phyloP scores from a whole-genome alignment of 2,329 filamentous ascomycete genomes.

The Trichoderma afroharzianum region DNA sequence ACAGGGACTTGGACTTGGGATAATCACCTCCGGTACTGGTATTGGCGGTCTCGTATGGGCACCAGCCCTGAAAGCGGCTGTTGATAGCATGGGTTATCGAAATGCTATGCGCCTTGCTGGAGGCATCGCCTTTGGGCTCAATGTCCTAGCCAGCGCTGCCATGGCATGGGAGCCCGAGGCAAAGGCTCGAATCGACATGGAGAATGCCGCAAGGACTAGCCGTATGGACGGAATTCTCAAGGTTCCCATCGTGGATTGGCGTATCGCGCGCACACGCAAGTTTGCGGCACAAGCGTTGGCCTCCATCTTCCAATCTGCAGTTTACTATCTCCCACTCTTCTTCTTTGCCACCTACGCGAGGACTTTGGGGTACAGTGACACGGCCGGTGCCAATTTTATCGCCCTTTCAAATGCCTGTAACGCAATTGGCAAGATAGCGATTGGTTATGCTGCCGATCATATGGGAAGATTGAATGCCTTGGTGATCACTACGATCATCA shows the following conservation, averaged over 20 bases:
- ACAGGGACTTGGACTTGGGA: background rate
- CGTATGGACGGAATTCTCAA: background rate
- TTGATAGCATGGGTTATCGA: background rate
- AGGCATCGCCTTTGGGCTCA: background rate
- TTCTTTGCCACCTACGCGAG: constrained; percentile 7
- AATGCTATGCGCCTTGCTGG: constrained; percentile 1
- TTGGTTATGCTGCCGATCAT: constrained; percentile 4
- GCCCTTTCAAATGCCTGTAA: background rate
- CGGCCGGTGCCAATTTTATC: constrained; percentile 8
- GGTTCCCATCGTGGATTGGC: constrained; percentile 1
- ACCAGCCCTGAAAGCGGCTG: background rate
- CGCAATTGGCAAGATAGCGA: background rate
- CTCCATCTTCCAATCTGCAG: constrained; percentile 1
- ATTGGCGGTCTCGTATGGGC: constrained; percentile 8
- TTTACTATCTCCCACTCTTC: constrained; percentile 10
- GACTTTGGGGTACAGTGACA: constrained; percentile 6
- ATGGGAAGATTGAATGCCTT: background rate
- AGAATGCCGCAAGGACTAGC: background rate
- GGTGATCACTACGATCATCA: background rate
- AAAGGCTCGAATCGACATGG: background rate
- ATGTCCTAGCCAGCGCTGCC: background rate
- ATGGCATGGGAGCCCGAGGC: background rate
- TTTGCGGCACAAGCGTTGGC: constrained; percentile 1
- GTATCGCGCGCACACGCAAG: background rate
- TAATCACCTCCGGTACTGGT: constrained; percentile 7